Evolutionary conservation across 2,329 filamentous ascomycete genomes (phyloP).

Genomic region (Fusarium longipes): DNA sequence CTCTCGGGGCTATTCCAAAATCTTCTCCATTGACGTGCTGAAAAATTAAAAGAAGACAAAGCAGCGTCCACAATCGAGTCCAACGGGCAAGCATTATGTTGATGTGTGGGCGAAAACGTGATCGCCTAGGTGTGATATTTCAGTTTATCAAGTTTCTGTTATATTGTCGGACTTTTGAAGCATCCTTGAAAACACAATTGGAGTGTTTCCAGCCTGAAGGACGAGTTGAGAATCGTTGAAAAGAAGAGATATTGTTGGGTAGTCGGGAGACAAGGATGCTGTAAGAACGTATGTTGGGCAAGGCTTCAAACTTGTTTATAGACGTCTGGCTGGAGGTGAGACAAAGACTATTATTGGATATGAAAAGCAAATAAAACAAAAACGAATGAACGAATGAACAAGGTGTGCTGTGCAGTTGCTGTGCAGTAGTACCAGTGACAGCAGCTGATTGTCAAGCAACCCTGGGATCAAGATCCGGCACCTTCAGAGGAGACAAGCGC

Average conservation of each 20-base stretch:
- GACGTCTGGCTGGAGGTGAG: constrained; percentile 22
- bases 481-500: constrained; percentile 17
- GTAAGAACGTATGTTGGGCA: background rate
- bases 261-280: constrained; percentile 5
- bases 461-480: constrained; percentile 13
- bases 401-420: constrained; percentile 21
- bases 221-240: background rate
- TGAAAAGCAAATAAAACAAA: constrained; percentile 23
- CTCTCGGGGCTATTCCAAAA: constrained; percentile 49
- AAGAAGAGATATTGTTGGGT: constrained; percentile 1
- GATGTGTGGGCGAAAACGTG: background rate
- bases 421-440: constrained; percentile 26
- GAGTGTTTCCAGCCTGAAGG: background rate
- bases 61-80: constrained; percentile 51
- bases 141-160: background rate
- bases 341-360: constrained; percentile 22
- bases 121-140: background rate
- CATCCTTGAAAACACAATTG: constrained; percentile 34
- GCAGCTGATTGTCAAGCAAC: constrained; percentile 14
- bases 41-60: constrained; percentile 55
- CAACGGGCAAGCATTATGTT: constrained; percentile 51
- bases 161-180: constrained; percentile 17
- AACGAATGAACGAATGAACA: constrained; percentile 11
- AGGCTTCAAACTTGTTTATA: constrained; percentile 21
- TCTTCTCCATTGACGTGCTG: constrained; percentile 53